Percentiles rank a stretch among this genome's conserved stretches.
phyloP scores from a whole-genome alignment of 306 rosid species.

The Cercis canadensis region DNA sequence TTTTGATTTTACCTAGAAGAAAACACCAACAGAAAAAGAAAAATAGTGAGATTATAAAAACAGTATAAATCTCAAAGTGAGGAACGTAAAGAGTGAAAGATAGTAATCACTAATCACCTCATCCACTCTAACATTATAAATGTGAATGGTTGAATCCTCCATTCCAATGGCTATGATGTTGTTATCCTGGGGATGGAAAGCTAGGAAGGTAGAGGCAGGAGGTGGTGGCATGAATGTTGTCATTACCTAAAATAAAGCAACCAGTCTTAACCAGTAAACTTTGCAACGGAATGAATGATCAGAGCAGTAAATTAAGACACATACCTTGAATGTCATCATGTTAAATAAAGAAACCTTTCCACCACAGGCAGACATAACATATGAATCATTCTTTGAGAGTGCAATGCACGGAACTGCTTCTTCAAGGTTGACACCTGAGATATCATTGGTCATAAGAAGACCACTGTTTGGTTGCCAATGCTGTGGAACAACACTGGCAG shows the following conservation, averaged over 20 bases:
- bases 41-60: conserved; percentile 33
- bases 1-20: conserved; percentile 73
- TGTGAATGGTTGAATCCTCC: conserved; percentile 87
- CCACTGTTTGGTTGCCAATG: conserved; percentile 93
- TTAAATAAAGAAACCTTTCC: conserved; percentile 86
- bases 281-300: conserved; percentile 21
- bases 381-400: conserved; percentile 85
- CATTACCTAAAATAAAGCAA: conserved; percentile 69
- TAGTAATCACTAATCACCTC: conserved; percentile 72
- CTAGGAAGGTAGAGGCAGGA: conserved; percentile 80
- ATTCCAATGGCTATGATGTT: conserved; percentile 93
- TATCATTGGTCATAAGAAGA: conserved; percentile 82
- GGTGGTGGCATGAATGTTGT: conserved; percentile 81
- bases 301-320: conserved; percentile 1
- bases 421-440: conserved; percentile 82
- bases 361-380: conserved; percentile 87
- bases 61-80: conserved; percentile 1
- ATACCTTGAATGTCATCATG: conserved; percentile 86
- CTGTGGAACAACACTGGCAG: conserved; percentile 79
- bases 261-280: conserved; percentile 35
- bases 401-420: conserved; percentile 90
- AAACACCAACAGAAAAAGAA: conserved; percentile 27
- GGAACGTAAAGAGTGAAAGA: conserved; percentile 4
- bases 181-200: conserved; percentile 89
- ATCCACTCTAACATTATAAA: conserved; percentile 76